phyloP scores from a whole-genome alignment of 2,329 filamentous ascomycete species.

The Claviceps citrina region DNA sequence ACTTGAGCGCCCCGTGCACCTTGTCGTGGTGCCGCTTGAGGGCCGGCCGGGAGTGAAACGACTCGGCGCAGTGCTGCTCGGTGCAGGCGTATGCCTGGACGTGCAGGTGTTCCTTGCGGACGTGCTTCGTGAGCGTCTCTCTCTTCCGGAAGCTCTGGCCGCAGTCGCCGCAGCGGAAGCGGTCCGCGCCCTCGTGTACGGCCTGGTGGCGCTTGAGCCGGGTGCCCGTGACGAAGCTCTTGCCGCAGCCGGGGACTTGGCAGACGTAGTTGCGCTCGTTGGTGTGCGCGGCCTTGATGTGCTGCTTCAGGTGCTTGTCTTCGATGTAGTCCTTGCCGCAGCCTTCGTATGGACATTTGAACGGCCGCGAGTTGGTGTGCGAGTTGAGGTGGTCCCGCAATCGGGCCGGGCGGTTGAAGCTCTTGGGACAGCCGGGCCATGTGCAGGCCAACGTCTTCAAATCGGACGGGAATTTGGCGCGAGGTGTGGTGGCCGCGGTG shows the following conservation, averaged over 20 bases:
- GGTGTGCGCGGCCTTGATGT: constrained; percentile 69
- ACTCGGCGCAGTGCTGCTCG: constrained; percentile 43
- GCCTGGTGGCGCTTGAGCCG: constrained; percentile 61
- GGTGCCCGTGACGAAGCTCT: constrained; percentile 68
- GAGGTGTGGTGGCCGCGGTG: constrained; percentile 25
- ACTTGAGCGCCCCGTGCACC: constrained; percentile 53
- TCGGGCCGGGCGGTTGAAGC: constrained; percentile 74
- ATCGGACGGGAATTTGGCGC: constrained; percentile 47
- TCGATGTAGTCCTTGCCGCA: constrained; percentile 80
- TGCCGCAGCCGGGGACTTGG: constrained; percentile 55
- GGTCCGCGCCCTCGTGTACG: constrained; percentile 59
- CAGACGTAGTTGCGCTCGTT: constrained; percentile 57
- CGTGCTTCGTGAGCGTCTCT: constrained; percentile 69
- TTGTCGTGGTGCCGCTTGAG: constrained; percentile 57
- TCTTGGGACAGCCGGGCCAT: constrained; percentile 58
- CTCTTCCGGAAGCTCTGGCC: constrained; percentile 73
- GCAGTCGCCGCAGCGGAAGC: constrained; percentile 62
- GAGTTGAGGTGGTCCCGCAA: constrained; percentile 67
- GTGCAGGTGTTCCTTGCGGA: constrained; percentile 59
- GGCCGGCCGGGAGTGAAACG: constrained; percentile 58
- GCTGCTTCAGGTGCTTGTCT: constrained; percentile 71
- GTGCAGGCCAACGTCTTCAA: constrained; percentile 66
- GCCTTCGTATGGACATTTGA: constrained; percentile 49
- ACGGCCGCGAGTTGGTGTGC: constrained; percentile 74
- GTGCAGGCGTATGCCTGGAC: constrained; percentile 57